These are phyloP conservation scores for Apiotrichum laibachii DNA, from an alignment of 1,284 basidiomycete genomes.

Conservation along the genomic window DNA sequence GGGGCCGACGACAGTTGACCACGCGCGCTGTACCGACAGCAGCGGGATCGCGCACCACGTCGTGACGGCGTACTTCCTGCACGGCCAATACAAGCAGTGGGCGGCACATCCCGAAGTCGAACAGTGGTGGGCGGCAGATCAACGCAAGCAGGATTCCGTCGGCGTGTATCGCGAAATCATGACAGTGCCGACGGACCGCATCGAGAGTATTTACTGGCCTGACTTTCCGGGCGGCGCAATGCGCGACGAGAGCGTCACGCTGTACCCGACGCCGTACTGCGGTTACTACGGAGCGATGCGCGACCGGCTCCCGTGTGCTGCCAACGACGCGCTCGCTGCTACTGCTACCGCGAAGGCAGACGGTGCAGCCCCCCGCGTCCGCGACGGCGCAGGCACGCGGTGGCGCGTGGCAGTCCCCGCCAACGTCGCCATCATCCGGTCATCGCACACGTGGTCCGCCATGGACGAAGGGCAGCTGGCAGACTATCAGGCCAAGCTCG, in stretches of 20 bases:
- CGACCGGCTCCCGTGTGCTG: conserved; percentile 9
- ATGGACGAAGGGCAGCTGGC: conserved; percentile 15
- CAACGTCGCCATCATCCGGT: conserved; percentile 14
- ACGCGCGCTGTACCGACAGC: conserved; percentile 10
- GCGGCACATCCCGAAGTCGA: background rate
- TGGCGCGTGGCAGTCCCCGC: conserved; percentile 6
- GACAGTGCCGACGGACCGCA: conserved; percentile 6
- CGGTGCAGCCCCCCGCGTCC: background rate
- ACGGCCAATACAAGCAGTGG: conserved; percentile 4
- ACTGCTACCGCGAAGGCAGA: background rate
- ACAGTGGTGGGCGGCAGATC: conserved; percentile 4
- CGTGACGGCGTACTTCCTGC: conserved; percentile 13
- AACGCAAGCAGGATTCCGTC: background rate
- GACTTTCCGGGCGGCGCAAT: conserved; percentile 14
- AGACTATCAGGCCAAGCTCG: conserved; percentile 11
- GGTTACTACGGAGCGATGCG: conserved; percentile 21
- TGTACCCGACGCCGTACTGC: conserved; percentile 20
- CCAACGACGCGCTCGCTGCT: background rate
- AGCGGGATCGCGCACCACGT: conserved; percentile 9
- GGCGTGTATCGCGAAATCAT: conserved; percentile 15
- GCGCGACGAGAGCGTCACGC: conserved; percentile 1
- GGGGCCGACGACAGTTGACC: conserved; percentile 9
- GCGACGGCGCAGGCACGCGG: background rate
- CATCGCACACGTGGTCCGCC: conserved; percentile 12
- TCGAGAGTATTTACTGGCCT: conserved; percentile 18